These are phyloP conservation scores for Annulohypoxylon stygium DNA, from an alignment of 495 filamentous ascomycete species.

Conservation along the genomic window DNA sequence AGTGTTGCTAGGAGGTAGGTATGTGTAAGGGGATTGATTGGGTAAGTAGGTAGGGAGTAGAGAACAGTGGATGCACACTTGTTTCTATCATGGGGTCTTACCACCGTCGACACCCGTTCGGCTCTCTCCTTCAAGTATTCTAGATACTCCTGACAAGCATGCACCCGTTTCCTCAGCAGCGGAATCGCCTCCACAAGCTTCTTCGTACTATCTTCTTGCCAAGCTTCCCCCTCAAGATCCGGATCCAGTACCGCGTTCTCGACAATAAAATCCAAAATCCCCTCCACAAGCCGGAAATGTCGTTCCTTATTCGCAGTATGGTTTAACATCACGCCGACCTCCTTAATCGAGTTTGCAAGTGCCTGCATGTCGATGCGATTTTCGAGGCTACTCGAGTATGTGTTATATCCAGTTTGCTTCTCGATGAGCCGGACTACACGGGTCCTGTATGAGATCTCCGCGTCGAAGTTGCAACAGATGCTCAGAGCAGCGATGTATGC, in stretches of 20 bases:
- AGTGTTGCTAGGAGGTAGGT: no score
- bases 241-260: slow-evolving; percentile 18
- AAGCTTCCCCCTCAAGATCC: not conserved
- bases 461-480: slow-evolving; percentile 41
- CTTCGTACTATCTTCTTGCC: slow-evolving; percentile 10
- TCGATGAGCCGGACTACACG: slow-evolving; percentile 43
- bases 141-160: slow-evolving; percentile 44
- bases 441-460: slow-evolving; percentile 38
- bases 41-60: not conserved
- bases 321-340: slow-evolving; percentile 37
- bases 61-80: not conserved
- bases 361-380: slow-evolving; percentile 37
- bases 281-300: slow-evolving; percentile 37
- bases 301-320: slow-evolving; percentile 39
- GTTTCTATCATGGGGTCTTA: slow-evolving; percentile 19
- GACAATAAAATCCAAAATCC: slow-evolving; percentile 29
- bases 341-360: slow-evolving; percentile 36
- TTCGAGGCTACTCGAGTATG: slow-evolving; percentile 34
- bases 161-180: slow-evolving; percentile 38
- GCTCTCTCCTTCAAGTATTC: slow-evolving; percentile 43
- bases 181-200: slow-evolving; percentile 36
- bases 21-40: not conserved
- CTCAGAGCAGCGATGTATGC: slow-evolving; percentile 42
- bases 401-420: slow-evolving; percentile 36
- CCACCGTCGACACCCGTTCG: slow-evolving; percentile 45